phyloP scores from a whole-genome alignment of 768 basidiomycete species.

The Pisolithus marmoratus region DNA sequence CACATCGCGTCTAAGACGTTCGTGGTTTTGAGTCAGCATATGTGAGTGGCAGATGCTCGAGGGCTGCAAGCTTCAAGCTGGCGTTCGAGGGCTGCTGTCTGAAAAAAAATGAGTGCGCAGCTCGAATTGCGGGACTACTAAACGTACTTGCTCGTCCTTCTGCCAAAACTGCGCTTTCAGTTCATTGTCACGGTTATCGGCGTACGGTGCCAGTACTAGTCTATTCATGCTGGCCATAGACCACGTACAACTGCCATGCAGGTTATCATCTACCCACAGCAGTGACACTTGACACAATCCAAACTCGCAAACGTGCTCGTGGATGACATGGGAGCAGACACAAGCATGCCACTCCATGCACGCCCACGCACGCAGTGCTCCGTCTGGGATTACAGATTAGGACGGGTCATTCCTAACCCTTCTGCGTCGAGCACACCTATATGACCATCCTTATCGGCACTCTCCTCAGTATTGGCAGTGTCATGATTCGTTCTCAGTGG shows the following conservation, averaged over 20 bases:
- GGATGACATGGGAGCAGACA: not conserved
- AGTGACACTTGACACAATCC: too few species aligned
- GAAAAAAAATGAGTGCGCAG: not conserved
- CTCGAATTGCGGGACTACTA: not conserved
- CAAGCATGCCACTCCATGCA: constrained; percentile 1
- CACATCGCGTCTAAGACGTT: constrained; percentile 45
- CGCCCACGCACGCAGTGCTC: not conserved
- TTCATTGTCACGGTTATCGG: too few species aligned
- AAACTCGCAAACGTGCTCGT: too few species aligned
- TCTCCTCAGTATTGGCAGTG: not conserved
- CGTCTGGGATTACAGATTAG: constrained; percentile 15
- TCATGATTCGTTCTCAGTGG: constrained; percentile 37
- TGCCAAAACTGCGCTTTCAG: constrained; percentile 12
- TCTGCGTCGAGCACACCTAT: constrained; percentile 35
- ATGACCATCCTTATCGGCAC: constrained; percentile 37
- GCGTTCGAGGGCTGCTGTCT: constrained; percentile 26
- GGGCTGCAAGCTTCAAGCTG: constrained; percentile 33
- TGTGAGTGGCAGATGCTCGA: constrained; percentile 38
- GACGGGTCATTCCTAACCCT: constrained; percentile 22
- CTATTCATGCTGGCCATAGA: too few species aligned
- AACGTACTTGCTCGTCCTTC: constrained; percentile 24
- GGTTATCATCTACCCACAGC: too few species aligned
- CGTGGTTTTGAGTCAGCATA: constrained; percentile 43
- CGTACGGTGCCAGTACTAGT: too few species aligned
- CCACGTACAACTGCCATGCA: too few species aligned